Conservation (phyloP, 345 rosid genomes). For the Geranium rotundifolium region DNA sequence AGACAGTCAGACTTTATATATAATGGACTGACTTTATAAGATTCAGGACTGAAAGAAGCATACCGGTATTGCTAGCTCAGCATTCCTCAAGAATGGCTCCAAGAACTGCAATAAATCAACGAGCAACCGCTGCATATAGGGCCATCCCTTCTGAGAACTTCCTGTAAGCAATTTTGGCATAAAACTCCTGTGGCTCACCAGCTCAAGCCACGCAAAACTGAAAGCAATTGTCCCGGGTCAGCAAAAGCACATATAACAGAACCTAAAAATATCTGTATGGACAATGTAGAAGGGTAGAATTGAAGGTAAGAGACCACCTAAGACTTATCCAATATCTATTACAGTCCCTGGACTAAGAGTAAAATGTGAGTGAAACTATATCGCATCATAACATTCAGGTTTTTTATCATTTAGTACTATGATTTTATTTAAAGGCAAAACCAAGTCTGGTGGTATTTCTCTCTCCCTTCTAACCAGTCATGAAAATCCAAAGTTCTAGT, state of each 20-base stretch:
- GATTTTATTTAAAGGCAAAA: not conserved
- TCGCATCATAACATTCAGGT: not conserved
- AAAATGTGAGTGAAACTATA: too few species aligned
- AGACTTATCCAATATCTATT: too few species aligned
- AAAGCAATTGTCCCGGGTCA: constrained; percentile 8
- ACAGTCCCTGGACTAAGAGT: too few species aligned
- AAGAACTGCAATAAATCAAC: constrained; percentile 89
- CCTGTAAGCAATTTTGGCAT: constrained; percentile 88
- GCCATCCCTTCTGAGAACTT: constrained; percentile 92
- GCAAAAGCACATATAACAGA: not conserved
- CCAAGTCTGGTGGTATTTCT: too few species aligned
- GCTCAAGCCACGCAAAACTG: constrained; percentile 98
- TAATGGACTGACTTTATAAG: not conserved
- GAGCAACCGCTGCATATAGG: constrained; percentile 72
- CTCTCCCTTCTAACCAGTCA: too few species aligned
- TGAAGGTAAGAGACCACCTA: too few species aligned
- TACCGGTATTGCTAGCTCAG: constrained; percentile 75
- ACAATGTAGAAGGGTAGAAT: not conserved
- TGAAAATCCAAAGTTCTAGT: not conserved
- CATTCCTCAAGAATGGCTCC: constrained; percentile 92
- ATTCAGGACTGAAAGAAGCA: constrained; percentile 16
- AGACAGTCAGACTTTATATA: not conserved
- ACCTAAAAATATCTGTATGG: not conserved
- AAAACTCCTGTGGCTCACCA: constrained; percentile 93
- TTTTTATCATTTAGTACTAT: not conserved